These are phyloP conservation scores for Rhododendron griersonianum DNA, from an alignment of 148 eudicot genomes.

Conservation along the genomic window DNA sequence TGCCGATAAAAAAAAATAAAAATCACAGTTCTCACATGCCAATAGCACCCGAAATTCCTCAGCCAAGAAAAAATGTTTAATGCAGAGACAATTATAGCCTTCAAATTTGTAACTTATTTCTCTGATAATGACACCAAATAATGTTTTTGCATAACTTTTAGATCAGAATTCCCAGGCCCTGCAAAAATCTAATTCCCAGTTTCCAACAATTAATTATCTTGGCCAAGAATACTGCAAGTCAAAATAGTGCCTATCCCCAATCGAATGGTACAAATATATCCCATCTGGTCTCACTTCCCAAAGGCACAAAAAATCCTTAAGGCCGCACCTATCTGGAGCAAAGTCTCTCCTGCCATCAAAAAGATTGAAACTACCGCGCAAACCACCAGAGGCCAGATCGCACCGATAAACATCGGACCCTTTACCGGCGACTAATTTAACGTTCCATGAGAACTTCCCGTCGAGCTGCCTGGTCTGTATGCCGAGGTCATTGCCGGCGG, in stretches of 20 bases:
- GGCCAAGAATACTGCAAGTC: background rate
- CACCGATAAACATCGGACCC: background rate
- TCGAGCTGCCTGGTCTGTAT: background rate
- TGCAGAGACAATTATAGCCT: background rate
- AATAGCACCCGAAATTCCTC: too few relatives aligned
- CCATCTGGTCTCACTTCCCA: background rate
- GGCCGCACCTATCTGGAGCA: background rate
- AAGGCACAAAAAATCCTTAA: background rate
- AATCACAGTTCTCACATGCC: too few relatives aligned
- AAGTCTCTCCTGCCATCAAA: background rate
- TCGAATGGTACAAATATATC: background rate
- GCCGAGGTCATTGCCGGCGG: background rate
- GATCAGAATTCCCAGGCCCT: background rate
- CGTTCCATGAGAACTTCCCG: background rate
- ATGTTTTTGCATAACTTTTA: background rate
- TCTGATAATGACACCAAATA: background rate
- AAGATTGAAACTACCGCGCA: background rate
- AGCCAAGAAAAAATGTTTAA: background rate
- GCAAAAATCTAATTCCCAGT: background rate
- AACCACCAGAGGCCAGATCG: background rate
- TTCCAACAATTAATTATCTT: background rate
- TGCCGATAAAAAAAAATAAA: too few relatives aligned
- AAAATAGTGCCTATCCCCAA: background rate
- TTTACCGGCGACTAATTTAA: background rate
- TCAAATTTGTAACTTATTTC: background rate